Conservation (phyloP, 2,329 filamentous ascomycete genomes). For the Xylaria multiplex region DNA sequence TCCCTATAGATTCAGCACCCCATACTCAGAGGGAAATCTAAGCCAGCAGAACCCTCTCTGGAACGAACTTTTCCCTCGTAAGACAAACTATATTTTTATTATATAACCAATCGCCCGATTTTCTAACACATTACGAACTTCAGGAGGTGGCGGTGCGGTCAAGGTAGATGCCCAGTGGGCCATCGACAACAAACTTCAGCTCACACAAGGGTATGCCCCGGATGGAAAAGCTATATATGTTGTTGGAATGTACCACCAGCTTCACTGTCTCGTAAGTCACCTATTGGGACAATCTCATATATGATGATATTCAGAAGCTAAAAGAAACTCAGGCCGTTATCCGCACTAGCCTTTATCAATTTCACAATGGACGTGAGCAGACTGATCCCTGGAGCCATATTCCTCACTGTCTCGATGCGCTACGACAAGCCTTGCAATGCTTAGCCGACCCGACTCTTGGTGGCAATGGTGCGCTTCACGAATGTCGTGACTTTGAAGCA, state of each 20-base stretch:
- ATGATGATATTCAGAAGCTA: neutral
- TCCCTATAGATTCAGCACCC: constrained; percentile 1
- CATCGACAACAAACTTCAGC: constrained; percentile 2
- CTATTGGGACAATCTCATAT: neutral
- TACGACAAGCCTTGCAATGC: constrained; percentile 28
- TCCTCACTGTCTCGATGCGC: constrained; percentile 27
- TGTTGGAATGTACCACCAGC: constrained; percentile 7
- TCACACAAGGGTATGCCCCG: constrained; percentile 3
- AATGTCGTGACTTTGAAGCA: constrained; percentile 6
- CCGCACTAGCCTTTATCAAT: constrained; percentile 21
- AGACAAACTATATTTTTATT: neutral
- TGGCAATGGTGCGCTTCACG: constrained; percentile 1
- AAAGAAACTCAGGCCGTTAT: constrained; percentile 4
- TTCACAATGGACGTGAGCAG: constrained; percentile 21
- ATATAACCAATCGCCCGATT: neutral
- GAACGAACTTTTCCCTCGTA: constrained; percentile 9
- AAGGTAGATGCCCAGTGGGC: constrained; percentile 7
- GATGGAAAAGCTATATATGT: constrained; percentile 6
- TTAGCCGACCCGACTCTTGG: constrained; percentile 41
- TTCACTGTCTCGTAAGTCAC: constrained; percentile 8
- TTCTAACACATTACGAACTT: neutral
- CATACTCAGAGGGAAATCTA: constrained; percentile 6
- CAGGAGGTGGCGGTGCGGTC: neutral
- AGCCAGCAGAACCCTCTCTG: constrained; percentile 8
- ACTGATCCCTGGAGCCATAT: constrained; percentile 27